phyloP scores from a whole-genome alignment of 2,329 filamentous ascomycete genomes.

The Escovopsis weberi region DNA sequence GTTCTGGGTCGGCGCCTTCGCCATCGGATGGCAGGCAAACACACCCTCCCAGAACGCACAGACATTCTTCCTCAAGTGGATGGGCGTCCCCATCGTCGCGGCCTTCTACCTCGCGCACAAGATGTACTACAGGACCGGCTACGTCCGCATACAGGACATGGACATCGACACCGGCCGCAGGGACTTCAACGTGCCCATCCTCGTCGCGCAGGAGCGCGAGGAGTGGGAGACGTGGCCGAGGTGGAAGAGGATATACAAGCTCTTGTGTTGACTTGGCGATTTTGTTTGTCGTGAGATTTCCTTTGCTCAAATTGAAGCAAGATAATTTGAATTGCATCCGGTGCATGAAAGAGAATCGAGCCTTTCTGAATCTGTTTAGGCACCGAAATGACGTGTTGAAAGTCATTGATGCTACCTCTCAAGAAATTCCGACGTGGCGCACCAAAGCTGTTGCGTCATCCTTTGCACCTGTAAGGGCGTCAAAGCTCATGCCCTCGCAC shows the following conservation, averaged over 20 bases:
- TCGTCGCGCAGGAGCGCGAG: slow-evolving; percentile 66
- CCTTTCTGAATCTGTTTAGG: no score
- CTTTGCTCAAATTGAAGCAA: no score
- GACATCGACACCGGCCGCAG: slow-evolving; percentile 75
- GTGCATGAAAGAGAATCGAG: no score
- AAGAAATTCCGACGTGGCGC: no score
- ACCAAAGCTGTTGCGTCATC: no score
- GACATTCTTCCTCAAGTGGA: slow-evolving; percentile 60
- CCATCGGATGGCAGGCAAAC: slow-evolving; percentile 42
- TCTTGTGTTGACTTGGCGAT: slow-evolving; percentile 42
- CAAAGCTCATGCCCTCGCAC: no score
- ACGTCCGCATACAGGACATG: slow-evolving; percentile 60
- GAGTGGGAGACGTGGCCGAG: slow-evolving; percentile 57
- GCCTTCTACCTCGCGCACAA: slow-evolving; percentile 63
- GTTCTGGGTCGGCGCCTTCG: slow-evolving; percentile 77
- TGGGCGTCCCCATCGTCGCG: slow-evolving; percentile 54
- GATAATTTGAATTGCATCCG: no score
- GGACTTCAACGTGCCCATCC: slow-evolving; percentile 65
- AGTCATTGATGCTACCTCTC: no score
- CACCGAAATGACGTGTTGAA: no score
- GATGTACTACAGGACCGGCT: slow-evolving; percentile 52
- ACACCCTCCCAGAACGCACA: slow-evolving; percentile 33
- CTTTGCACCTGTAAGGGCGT: no score
- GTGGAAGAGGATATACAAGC: slow-evolving; percentile 66
- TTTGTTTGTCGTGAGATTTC: background rate